A percentile compares a stretch with the other conserved stretches of the same genome.
Conservation (phyloP, 1,284 basidiomycete genomes). For the Sporisorium scitamineum region DNA sequence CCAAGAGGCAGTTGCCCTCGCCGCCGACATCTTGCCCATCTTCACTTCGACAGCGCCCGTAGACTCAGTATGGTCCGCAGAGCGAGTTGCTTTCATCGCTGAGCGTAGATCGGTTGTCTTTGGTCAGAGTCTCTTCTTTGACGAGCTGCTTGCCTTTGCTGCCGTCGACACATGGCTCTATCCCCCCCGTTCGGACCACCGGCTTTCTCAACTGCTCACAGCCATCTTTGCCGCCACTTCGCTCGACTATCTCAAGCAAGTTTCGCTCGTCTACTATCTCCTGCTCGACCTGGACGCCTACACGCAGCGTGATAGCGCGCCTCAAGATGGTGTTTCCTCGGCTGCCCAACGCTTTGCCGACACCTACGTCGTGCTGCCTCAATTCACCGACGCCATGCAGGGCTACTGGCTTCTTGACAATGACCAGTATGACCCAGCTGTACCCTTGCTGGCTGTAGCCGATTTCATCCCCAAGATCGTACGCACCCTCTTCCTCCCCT, state of each 20-base stretch:
- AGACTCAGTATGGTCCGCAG: constrained; percentile 30
- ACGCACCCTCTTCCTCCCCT: constrained; percentile 35
- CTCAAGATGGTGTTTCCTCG: not conserved
- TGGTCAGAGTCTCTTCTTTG: constrained; percentile 45
- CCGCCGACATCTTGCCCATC: constrained; percentile 35
- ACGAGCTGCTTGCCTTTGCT: constrained; percentile 49
- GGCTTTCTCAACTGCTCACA: constrained; percentile 28
- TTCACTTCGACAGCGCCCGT: constrained; percentile 31
- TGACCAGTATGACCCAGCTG: constrained; percentile 43
- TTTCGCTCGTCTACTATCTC: constrained; percentile 51
- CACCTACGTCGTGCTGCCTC: constrained; percentile 44
- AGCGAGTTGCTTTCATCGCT: constrained; percentile 18
- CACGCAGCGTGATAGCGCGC: constrained; percentile 5
- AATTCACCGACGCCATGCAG: constrained; percentile 49
- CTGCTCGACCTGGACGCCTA: constrained; percentile 44
- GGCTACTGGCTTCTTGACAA: constrained; percentile 59
- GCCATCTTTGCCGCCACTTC: constrained; percentile 36
- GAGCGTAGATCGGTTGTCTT: constrained; percentile 16
- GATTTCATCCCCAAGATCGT: constrained; percentile 54
- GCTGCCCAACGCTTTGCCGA: constrained; percentile 43
- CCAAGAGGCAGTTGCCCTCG: constrained; percentile 33
- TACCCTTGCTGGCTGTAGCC: constrained; percentile 39
- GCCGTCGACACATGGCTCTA: constrained; percentile 40
- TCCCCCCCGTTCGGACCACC: constrained; percentile 28
- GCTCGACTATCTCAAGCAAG: constrained; percentile 54